phyloP scores from a whole-genome alignment of 441 rosid species.

The Euphorbia neoarborescens region DNA sequence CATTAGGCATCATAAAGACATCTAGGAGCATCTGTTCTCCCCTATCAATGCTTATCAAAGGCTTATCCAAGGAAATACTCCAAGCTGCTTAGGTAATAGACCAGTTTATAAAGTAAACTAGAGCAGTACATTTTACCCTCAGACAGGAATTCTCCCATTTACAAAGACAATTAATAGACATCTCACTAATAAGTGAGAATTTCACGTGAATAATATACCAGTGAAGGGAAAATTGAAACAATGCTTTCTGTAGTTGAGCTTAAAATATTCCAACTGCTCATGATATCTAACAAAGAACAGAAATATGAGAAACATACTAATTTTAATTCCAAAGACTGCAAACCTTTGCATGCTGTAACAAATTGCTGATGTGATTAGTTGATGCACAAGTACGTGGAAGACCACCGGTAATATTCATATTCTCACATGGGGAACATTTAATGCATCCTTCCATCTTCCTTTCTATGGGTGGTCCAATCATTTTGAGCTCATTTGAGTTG shows the following conservation, averaged over 20 bases:
- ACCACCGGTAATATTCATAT: slow-evolving; percentile 29
- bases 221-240: not conserved
- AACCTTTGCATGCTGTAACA: slow-evolving; percentile 57
- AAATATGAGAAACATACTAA: slow-evolving; percentile 12
- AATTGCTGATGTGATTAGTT: slow-evolving; percentile 32
- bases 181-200: slow-evolving; percentile 2
- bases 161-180: not conserved
- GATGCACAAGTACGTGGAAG: slow-evolving; percentile 38
- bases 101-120: not conserved
- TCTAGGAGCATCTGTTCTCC: not conserved
- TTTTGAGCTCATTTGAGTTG: slow-evolving; percentile 45
- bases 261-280: not conserved
- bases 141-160: not conserved
- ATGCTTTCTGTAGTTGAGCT: slow-evolving; percentile 4
- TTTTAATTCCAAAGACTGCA: slow-evolving; percentile 23
- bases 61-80: not conserved
- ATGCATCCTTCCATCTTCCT: slow-evolving; percentile 46
- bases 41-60: not conserved
- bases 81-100: not conserved
- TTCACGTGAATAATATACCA: not conserved
- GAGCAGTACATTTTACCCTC: not conserved
- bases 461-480: slow-evolving; percentile 41
- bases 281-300: not conserved
- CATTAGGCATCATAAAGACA: not conserved
- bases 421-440: slow-evolving; percentile 42